Percentiles rank a stretch among this genome's conserved stretches.
These are phyloP conservation scores for Phytophthora boehmeriae DNA, from an alignment of 352 stramenopile species.

Conservation along the genomic window DNA sequence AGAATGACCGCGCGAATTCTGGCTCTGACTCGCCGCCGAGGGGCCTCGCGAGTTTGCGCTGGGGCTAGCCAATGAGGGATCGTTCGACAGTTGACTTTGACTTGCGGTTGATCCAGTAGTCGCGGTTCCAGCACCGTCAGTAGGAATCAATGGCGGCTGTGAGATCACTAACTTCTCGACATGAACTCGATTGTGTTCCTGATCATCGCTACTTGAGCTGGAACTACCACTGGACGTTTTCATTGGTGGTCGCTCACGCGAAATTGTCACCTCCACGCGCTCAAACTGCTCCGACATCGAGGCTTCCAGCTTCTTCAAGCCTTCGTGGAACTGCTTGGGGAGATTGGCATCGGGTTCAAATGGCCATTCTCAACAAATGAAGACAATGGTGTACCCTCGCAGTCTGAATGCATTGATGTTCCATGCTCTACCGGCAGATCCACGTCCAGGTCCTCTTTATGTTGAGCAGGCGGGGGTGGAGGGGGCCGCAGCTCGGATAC, in stretches of 20 bases:
- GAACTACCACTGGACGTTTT: slow-evolving; percentile 38
- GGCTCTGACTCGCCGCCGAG: slow-evolving; percentile 34
- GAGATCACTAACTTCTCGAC: slow-evolving; percentile 55
- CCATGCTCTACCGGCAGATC: slow-evolving; percentile 28
- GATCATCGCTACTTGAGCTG: slow-evolving; percentile 40
- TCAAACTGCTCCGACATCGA: slow-evolving; percentile 75
- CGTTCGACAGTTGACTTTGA: slow-evolving; percentile 14
- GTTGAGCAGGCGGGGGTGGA: slow-evolving; percentile 43
- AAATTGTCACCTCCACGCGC: slow-evolving; percentile 83
- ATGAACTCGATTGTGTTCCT: slow-evolving; percentile 30
- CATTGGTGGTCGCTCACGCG: slow-evolving; percentile 56
- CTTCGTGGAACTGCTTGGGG: slow-evolving; percentile 57
- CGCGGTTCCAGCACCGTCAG: slow-evolving; percentile 10
- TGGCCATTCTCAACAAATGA: slow-evolving; percentile 85
- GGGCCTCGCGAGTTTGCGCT: slow-evolving; percentile 16
- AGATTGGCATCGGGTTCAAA: slow-evolving; percentile 60
- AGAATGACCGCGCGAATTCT: slow-evolving; percentile 38
- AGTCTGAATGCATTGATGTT: slow-evolving; percentile 38
- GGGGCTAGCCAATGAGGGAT: slow-evolving; percentile 10
- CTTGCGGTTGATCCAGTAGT: slow-evolving; percentile 14
- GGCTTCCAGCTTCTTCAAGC: slow-evolving; percentile 70
- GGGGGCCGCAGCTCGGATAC: slow-evolving; percentile 78
- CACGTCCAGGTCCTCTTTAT: slow-evolving; percentile 44
- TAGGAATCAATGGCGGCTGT: slow-evolving; percentile 19
- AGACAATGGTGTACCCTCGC: slow-evolving; percentile 72